Base-by-base conservation (phyloP, 257 asterid species). In the Cinchona pubescens region DNA sequence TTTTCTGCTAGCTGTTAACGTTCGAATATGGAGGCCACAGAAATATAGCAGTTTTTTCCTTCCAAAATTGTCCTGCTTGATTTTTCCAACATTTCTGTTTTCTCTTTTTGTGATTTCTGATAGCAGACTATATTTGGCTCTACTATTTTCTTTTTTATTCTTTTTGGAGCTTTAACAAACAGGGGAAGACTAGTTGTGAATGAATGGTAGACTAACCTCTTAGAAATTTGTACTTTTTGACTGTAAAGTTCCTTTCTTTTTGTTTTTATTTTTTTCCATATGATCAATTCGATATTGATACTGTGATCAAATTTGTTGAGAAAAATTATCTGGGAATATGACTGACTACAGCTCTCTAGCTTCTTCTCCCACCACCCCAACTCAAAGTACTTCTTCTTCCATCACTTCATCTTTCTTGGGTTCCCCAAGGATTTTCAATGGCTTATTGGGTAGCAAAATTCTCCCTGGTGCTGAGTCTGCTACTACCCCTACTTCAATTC, bases 401-500 rank as follows among this genome's bases (percentile, higher is more conserved):
- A 72, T 86, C 37, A 85, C 96, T 56, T 86, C 96, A 68, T 87
- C 92, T 42, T 86, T 87, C 69, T 79, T 93, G 75, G 80, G 81
- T 71, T 89, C 98, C 4, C 96, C 97, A 43, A 87, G 92, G 13
- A 75, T 90, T 68, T 85, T 92, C 80, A 84, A 79, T 82, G 93
- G 90, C 2, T 80, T 90, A 38, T 82, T 89, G 76, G n/a, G 86
- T 0, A 87, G 88, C 3, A 59, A 38, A 79, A 79, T 61, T 21
- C 60, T 73, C 13, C 73, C 83, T 23, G 94, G 89, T 15, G 37
- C 84, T 3, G 89, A 81, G 11, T 48, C n/a, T 60, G 76, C 78
- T n/a, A 76, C 73, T 79, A 87, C 88, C n/a, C 97, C 98, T 61
- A 92, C 91, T 61, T 89, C 96, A 48, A 88, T 89, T 83, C 95